Base-by-base conservation (phyloP, 2,329 filamentous ascomycete species). In the Ceratocystis colombiana region DNA sequence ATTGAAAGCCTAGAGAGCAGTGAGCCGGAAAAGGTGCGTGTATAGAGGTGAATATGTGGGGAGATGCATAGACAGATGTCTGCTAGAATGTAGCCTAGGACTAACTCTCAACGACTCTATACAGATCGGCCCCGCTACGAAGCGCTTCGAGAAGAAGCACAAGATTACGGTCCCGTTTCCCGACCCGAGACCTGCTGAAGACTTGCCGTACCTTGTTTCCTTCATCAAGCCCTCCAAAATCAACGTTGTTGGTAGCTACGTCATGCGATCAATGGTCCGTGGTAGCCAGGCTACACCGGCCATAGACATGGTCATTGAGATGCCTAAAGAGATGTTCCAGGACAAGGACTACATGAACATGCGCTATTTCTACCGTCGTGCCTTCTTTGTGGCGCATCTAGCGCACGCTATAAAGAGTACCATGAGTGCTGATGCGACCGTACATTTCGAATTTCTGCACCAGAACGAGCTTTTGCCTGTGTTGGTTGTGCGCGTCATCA, bases 321-420 rank as follows among this genome's bases (percentile, higher is more conserved):
- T 99, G 85, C 93, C 94, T 4, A 75, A 78, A 67, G 77, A 82
- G 0, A 76, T 96, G 12, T 92, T 97, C 72, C 90, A 96, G 72
- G 89, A 95, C 57, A 97, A 97, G 76, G 94, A 99, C 75, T 96
- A 93, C 74, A 81, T 92, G 62, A 91, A 96, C 74, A 82, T 94
- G 78, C 85, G 94, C 68, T 97, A 96, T 77, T 96, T 96, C 73
- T 92, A 96, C 77, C 95, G 96, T 72, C 82, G 92, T 69, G 89
- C 94, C 12, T 97, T 93, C 75, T 97, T 95, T 73, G 78, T 97
- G 63, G 90, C 92, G 44, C 90, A 88, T 70, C 78, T 97, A 66
- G 86, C 90, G 15, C 85, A 84, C 37, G 85, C 83, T 3, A 78
- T 97, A 64, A 84, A 85, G 69, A 78, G 82, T 46, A 76, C 81